Base-by-base conservation (phyloP, 495 filamentous ascomycete genomes). In the Opeltia flavorubescens region DNA sequence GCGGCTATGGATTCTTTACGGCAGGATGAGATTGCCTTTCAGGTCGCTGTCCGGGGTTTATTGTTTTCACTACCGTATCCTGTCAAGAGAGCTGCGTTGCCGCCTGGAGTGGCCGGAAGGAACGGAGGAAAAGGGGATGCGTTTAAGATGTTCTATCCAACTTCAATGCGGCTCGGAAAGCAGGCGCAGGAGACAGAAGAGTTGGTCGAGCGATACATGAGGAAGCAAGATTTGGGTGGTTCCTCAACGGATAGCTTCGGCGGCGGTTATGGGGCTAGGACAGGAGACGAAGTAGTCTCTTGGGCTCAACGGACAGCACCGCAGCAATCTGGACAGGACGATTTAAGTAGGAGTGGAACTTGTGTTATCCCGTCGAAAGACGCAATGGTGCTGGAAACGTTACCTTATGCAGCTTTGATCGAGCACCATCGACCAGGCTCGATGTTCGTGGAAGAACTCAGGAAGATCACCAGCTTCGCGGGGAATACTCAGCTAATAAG, bases 1-100 rank as follows among this genome's bases (percentile, higher is more conserved):
- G 57, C 76, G 6, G 76, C 76, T 5, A 70, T 78, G 15, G 89
- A 95, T 50, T 66, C 73, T 27, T 62, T 96, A 2, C 79, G 89
- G 21, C 88, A 94, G 60, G 86, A 94, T 42, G 91, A 99, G 54
- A 85, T 95, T 46, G 76, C 80, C 28, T 95, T 94, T 53, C 88
- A 96, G 47, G 74, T 86, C 40, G 86, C 85, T 21, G 81, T 89
- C 2, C 78, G 88, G 5, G 88, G 93, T 1, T 57, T 95, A 28
- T 62, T 93, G 1, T 86, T 94, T 56, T 78, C 77, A 11, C 71
- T 99, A 18, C 91, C 91, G 13, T 76, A 71, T 47, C 89, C 89
- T 1, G 91, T 95, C 4, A 86, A 81, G 52, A 69, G 91, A 44
- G 46, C 59, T 30, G 25, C 40, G 4, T 50, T 40, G 17, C 43